Evolutionary conservation across 352 stramenopile species (phyloP), one percentile per base, ranked within the genome.

Genomic region (Phytophthora sp.): DNA sequence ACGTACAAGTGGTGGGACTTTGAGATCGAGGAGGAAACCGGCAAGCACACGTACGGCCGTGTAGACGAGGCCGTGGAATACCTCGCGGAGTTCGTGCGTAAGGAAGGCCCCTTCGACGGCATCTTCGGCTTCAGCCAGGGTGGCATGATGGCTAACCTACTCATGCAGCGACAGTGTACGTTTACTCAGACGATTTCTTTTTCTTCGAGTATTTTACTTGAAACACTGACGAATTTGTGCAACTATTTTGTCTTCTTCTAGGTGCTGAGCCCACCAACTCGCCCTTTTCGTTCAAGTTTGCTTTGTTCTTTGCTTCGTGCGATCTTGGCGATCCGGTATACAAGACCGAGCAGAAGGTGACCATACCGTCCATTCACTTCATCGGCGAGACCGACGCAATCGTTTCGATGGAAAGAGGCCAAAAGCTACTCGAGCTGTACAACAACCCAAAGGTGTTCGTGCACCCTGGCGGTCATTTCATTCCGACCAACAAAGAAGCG

Each of bases 121-220:
- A 73, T 94, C 24, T 89, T 93, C 45, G 86, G 86, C 31, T 94
- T 93, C 59, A 93, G 84, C 47, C 84, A 93, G 50, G 86, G 86
- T 23, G 84, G 84, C 30, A 91, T 85, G 56, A 84, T 90, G 60
- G 80, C 83, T 0, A 79, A 72, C 9, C 57, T 87, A 23, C 67
- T 93, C 21, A 63, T 94, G 8, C 80, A 92, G 30, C 71, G 74
- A 20, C 84, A 93, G 39, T 76, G 66, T 77, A 75, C 20, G 70
- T 56, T 55, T 67, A 21, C 13, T 49, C 2, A 12, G 16, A 35
- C 24, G 24, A 1, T 55, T 50, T 8, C 44, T 2, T 9, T 52
- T 21, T 31, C 29, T n/a, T n/a, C n/a, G n/a, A n/a, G n/a, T n/a
- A n/a, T n/a, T n/a, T n/a, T n/a, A n/a, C n/a, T n/a, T n/a, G n/a